Evolutionary conservation across 352 stramenopile genomes (phyloP).

Genomic region (Phytophthora ramorum): DNA sequence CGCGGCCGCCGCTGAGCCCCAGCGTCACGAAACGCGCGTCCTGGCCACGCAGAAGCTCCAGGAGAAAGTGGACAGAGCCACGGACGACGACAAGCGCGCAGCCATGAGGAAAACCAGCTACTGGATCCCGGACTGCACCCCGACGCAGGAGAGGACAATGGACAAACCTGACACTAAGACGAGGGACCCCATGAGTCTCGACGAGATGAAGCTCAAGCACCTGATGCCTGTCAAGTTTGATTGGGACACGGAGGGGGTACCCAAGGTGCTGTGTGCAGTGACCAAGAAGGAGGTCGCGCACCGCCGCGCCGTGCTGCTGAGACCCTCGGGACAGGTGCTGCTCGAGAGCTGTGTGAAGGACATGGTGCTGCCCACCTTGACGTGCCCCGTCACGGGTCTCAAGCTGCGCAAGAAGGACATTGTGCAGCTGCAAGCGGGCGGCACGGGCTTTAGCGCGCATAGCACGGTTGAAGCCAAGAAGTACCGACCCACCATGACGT

Average conservation of each 20-base stretch:
- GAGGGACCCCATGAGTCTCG: conserved; percentile 83
- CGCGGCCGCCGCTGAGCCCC: conserved; percentile 24
- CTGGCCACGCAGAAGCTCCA: conserved; percentile 52
- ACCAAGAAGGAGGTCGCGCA: conserved; percentile 89
- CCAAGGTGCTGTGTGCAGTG: conserved; percentile 69
- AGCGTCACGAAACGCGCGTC: background rate
- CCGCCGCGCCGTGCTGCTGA: conserved; percentile 75
- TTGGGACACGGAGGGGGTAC: conserved; percentile 47
- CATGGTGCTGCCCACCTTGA: conserved; percentile 88
- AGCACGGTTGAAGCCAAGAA: conserved; percentile 90
- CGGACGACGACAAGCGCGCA: conserved; percentile 71
- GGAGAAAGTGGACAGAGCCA: conserved; percentile 80
- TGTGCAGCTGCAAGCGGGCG: conserved; percentile 75
- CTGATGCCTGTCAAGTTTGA: conserved; percentile 89
- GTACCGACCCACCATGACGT: conserved; percentile 83
- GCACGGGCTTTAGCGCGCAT: conserved; percentile 85
- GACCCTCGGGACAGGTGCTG: conserved; percentile 82
- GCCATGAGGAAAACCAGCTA: conserved; percentile 87
- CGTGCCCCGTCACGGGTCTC: conserved; percentile 80
- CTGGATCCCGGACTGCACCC: conserved; percentile 89
- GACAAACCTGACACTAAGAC: conserved; percentile 76
- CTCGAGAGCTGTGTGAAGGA: conserved; percentile 83
- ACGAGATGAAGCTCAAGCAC: conserved; percentile 88
- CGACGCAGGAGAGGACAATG: conserved; percentile 55
- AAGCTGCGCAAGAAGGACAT: conserved; percentile 91